A percentile compares a stretch with the other conserved stretches of the same genome.
phyloP scores from a whole-genome alignment of 306 rosid genomes.

The Urtica urens region DNA sequence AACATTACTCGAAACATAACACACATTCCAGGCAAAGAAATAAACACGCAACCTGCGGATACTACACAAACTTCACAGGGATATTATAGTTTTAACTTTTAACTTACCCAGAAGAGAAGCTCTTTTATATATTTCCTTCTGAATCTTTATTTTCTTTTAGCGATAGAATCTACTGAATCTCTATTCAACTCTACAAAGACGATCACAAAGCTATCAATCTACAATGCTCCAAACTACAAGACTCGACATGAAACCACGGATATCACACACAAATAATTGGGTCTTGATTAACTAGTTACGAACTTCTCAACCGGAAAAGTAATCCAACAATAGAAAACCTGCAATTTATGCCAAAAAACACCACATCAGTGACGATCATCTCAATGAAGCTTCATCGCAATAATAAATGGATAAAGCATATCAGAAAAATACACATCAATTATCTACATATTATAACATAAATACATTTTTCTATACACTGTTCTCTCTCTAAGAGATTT shows the following conservation, averaged over 20 bases:
- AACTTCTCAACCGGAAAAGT: conserved; percentile 29
- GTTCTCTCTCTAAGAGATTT: no score
- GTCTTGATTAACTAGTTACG: conserved; percentile 25
- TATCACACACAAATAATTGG: conserved; percentile 25
- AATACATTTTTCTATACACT: not conserved
- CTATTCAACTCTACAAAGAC: conserved; percentile 50
- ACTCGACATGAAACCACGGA: conserved; percentile 25
- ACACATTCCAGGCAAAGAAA: no score
- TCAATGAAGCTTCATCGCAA: not conserved
- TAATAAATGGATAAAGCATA: not conserved
- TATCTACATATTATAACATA: not conserved
- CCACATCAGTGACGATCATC: not conserved
- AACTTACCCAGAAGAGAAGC: conserved; percentile 68
- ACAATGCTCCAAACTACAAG: conserved; percentile 65
- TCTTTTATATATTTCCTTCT: conserved; percentile 54
- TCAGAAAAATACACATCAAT: not conserved
- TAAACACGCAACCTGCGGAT: no score
- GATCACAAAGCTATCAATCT: conserved; percentile 47
- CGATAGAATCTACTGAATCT: conserved; percentile 38
- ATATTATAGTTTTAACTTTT: no score
- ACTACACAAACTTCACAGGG: no score
- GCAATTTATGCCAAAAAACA: no score
- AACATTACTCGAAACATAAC: no score
- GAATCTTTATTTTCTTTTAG: conserved; percentile 42
- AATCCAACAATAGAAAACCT: no score